Evolutionary conservation across 306 rosid species (phyloP).

Genomic region (Ceratonia siliqua): DNA sequence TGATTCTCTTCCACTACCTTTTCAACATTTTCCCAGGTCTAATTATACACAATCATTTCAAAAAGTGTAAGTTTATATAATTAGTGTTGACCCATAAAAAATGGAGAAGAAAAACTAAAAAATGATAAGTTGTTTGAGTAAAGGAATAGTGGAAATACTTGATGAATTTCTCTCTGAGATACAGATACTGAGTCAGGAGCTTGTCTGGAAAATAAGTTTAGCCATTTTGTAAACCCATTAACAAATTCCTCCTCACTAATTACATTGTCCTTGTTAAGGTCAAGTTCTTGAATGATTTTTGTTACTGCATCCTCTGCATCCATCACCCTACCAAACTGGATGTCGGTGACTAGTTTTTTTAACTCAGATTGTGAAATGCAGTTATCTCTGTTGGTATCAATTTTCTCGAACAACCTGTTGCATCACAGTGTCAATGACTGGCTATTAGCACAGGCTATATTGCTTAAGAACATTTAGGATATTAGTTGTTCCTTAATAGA

Average conservation of each 20-base stretch:
- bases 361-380: slow-evolving; percentile 38
- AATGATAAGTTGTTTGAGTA: not conserved
- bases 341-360: slow-evolving; percentile 34
- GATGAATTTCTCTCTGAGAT: slow-evolving; percentile 23
- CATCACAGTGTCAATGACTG: not conserved
- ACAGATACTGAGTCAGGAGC: slow-evolving; percentile 11
- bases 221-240: slow-evolving; percentile 35
- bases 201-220: slow-evolving; percentile 20
- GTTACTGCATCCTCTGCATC: slow-evolving; percentile 42
- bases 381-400: slow-evolving; percentile 37
- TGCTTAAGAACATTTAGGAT: not conserved
- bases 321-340: slow-evolving; percentile 27
- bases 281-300: slow-evolving; percentile 41
- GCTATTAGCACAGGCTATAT: not conserved
- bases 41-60: slow-evolving; percentile 1
- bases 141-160: slow-evolving; percentile 21
- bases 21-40: slow-evolving; percentile 39
- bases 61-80: not conserved
- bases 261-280: slow-evolving; percentile 28
- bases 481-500: not conserved
- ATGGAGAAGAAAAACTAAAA: not conserved
- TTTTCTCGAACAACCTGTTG: slow-evolving; percentile 36
- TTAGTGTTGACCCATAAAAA: not conserved
- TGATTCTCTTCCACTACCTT: slow-evolving; percentile 36
- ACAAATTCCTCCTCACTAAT: slow-evolving; percentile 41